Percentiles rank a stretch among this genome's conserved stretches.
Evolutionary conservation across 1,284 basidiomycete species (phyloP).

Genomic region (Ceratobasidium sp.): DNA sequence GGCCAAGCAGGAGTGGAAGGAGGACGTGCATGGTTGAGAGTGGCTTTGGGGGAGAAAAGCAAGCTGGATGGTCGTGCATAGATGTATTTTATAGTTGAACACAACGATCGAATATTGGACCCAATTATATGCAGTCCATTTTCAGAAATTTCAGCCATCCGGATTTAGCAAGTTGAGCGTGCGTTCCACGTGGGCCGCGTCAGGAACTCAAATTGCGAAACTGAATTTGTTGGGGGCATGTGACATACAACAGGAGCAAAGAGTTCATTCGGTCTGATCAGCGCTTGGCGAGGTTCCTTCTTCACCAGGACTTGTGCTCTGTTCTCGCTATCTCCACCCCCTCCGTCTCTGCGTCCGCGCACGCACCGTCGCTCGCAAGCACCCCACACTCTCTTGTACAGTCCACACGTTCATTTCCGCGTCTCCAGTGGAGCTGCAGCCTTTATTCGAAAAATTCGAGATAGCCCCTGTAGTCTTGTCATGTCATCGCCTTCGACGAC

Average conservation of each 20-base stretch:
- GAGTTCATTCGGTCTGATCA: conserved; percentile 41
- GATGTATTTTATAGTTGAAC: too few relatives aligned
- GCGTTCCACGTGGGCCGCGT: conserved; percentile 30
- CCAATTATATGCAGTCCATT: conserved; percentile 20
- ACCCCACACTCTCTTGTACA: conserved; percentile 43
- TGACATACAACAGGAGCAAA: conserved; percentile 40
- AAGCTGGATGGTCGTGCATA: neutral
- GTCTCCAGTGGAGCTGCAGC: neutral
- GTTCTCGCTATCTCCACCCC: neutral
- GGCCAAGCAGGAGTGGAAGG: conserved; percentile 14
- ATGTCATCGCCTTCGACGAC: conserved; percentile 44
- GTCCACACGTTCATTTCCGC: conserved; percentile 6
- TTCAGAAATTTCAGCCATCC: neutral
- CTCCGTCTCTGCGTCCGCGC: neutral
- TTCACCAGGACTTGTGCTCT: conserved; percentile 15
- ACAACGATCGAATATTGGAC: too few relatives aligned
- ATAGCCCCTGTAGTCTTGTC: conserved; percentile 7
- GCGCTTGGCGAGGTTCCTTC: conserved; percentile 26
- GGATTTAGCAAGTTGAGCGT: conserved; percentile 10
- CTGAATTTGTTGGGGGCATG: conserved; percentile 15
- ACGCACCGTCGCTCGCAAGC: conserved; percentile 34
- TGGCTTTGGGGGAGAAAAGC: conserved; percentile 4
- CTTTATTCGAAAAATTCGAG: conserved; percentile 17
- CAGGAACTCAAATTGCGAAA: conserved; percentile 27
- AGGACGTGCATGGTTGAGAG: neutral